Evolutionary conservation across 805 yeast genomes (phyloP).

Genomic region (Sugiyamaella chiloensis): DNA sequence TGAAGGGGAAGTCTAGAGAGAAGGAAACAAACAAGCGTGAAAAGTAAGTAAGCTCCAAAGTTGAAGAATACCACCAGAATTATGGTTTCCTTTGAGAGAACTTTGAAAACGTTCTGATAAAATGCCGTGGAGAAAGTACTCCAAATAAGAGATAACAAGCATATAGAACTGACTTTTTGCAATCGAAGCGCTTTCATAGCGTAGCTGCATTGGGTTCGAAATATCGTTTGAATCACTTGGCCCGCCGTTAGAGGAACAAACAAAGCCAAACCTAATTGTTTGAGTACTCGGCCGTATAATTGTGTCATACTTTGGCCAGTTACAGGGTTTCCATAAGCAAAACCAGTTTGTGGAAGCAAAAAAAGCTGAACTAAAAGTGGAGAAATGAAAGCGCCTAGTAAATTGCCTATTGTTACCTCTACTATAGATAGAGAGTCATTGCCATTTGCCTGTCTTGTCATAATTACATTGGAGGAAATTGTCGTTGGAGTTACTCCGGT

Average conservation of each 20-base stretch:
- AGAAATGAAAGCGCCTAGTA: constrained; percentile 81
- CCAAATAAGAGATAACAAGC: constrained; percentile 75
- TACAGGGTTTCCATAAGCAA: constrained; percentile 75
- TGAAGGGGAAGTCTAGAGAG: constrained; percentile 59
- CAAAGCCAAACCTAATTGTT: constrained; percentile 79
- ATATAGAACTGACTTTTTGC: constrained; percentile 72
- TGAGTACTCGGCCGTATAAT: constrained; percentile 75
- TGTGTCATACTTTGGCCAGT: constrained; percentile 44
- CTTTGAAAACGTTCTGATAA: constrained; percentile 71
- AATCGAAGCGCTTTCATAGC: constrained; percentile 53
- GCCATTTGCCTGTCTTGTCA: constrained; percentile 85
- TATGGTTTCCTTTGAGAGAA: constrained; percentile 63
- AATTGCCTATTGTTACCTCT: constrained; percentile 81
- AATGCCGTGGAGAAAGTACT: constrained; percentile 85
- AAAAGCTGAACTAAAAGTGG: constrained; percentile 82
- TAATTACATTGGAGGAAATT: constrained; percentile 85
- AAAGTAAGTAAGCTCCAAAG: constrained; percentile 72
- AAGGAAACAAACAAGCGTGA: constrained; percentile 60
- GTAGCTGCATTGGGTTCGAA: constrained; percentile 65
- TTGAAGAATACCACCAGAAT: constrained; percentile 81
- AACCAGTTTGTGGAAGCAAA: constrained; percentile 52
- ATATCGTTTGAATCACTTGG: constrained; percentile 69
- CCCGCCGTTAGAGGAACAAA: constrained; percentile 89
- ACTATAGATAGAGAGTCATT: constrained; percentile 76
- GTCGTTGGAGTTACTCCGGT: constrained; percentile 91